These are phyloP conservation scores for Daldinia sp. DNA, from an alignment of 2,329 filamentous ascomycete species.

Conservation along the genomic window DNA sequence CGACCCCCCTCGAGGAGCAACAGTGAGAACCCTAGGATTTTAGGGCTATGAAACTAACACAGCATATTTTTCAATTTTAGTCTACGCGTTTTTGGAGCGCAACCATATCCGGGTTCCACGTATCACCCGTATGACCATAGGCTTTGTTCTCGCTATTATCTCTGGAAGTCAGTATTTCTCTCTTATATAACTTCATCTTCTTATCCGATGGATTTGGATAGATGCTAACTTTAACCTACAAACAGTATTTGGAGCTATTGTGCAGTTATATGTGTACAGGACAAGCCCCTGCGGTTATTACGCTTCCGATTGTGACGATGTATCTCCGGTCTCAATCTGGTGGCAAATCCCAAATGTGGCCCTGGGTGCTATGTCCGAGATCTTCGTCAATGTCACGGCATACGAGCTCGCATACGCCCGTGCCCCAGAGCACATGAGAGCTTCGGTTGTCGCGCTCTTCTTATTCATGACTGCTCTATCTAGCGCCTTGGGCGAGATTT, in stretches of 20 bases:
- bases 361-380: slow-evolving; percentile 62
- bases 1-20: too few relatives aligned
- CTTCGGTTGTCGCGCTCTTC: slow-evolving; percentile 64
- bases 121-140: slow-evolving; percentile 64
- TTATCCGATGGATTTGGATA: not conserved
- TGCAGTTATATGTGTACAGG: not conserved
- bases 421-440: slow-evolving; percentile 71
- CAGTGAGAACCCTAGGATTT: too few relatives aligned
- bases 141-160: slow-evolving; percentile 59
- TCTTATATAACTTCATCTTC: not conserved
- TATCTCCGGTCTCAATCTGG: slow-evolving; percentile 60
- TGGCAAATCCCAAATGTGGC: slow-evolving; percentile 60
- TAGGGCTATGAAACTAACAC: too few relatives aligned
- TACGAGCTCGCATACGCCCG: slow-evolving; percentile 75
- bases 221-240: not conserved
- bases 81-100: slow-evolving; percentile 67
- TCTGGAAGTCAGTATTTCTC: slow-evolving; percentile 50
- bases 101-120: slow-evolving; percentile 63
- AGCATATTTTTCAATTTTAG: too few relatives aligned
- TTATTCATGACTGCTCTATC: slow-evolving; percentile 67
- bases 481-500: slow-evolving; percentile 57
- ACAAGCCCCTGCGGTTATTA: slow-evolving; percentile 49
- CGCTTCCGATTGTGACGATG: slow-evolving; percentile 51
- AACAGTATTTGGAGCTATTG: not conserved
- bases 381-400: slow-evolving; percentile 68